phyloP scores from a whole-genome alignment of 2,329 filamentous ascomycete genomes.

The Amauroascus verrucosus region DNA sequence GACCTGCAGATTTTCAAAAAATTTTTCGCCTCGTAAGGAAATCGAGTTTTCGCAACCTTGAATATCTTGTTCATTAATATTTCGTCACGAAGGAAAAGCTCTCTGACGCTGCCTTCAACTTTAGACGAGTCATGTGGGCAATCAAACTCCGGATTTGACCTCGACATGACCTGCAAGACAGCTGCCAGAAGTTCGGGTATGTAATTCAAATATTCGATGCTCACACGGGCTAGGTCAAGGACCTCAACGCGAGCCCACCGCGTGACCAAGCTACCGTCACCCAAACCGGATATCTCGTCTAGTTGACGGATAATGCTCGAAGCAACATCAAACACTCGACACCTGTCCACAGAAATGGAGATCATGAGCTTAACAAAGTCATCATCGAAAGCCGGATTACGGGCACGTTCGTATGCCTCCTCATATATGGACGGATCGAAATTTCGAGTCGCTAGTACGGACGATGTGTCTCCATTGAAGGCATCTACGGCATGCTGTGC shows the following conservation, averaged over 20 bases:
- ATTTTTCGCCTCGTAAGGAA: constrained; percentile 74
- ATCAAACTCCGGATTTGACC: constrained; percentile 21
- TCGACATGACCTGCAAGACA: constrained; percentile 54
- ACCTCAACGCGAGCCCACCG: constrained; percentile 55
- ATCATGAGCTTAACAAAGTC: constrained; percentile 42
- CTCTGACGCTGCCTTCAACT: constrained; percentile 31
- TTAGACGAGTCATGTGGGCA: constrained; percentile 17
- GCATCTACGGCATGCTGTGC: constrained; percentile 34
- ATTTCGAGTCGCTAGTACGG: constrained; percentile 22
- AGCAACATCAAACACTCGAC: constrained; percentile 42
- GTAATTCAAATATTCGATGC: constrained; percentile 59
- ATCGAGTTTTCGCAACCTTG: constrained; percentile 60
- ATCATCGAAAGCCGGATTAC: constrained; percentile 32
- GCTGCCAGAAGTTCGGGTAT: constrained; percentile 59
- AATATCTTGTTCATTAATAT: constrained; percentile 51
- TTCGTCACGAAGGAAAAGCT: constrained; percentile 48
- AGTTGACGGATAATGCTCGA: constrained; percentile 36
- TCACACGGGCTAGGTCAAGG: constrained; percentile 59
- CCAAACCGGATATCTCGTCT: constrained; percentile 39
- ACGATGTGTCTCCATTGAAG: constrained; percentile 30
- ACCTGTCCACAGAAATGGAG: constrained; percentile 37
- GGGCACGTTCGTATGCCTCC: constrained; percentile 38
- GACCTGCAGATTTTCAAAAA: constrained; percentile 63
- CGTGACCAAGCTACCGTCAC: constrained; percentile 45
- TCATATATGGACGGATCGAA: constrained; percentile 38